Evolutionary conservation across 768 basidiomycete genomes (phyloP).

Genomic region (Pleurotus pulmonarius): DNA sequence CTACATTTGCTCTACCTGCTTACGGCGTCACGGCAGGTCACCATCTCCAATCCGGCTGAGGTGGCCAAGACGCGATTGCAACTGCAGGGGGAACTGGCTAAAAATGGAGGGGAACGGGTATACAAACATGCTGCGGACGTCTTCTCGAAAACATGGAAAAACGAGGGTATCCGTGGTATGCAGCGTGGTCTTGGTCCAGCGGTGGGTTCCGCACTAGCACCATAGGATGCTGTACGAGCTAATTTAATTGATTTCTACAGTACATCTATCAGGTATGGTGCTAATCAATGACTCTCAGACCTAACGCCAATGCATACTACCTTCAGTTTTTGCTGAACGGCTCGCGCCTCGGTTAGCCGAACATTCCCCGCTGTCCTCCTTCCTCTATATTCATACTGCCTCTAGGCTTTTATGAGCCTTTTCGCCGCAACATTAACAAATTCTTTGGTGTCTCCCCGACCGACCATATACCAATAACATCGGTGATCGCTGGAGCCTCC

Average conservation of each 20-base stretch:
- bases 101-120: slow-evolving; percentile 64
- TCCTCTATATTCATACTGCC: not conserved
- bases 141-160: slow-evolving; percentile 78
- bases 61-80: slow-evolving; percentile 95
- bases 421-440: slow-evolving; percentile 68
- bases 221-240: not conserved
- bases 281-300: not conserved
- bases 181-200: slow-evolving; percentile 92
- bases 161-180: slow-evolving; percentile 88
- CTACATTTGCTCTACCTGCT: too few relatives aligned
- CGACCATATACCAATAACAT: slow-evolving; percentile 71
- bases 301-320: slow-evolving; percentile 9
- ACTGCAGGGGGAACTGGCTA: slow-evolving; percentile 91
- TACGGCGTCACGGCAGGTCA: slow-evolving; percentile 45
- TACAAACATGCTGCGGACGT: slow-evolving; percentile 90
- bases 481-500: slow-evolving; percentile 80
- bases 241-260: slow-evolving; percentile 32
- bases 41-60: slow-evolving; percentile 75
- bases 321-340: slow-evolving; percentile 86
- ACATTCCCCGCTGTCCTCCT: not conserved
- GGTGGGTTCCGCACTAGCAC: slow-evolving; percentile 40
- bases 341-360: slow-evolving; percentile 69
- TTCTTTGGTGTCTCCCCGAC: slow-evolving; percentile 58
- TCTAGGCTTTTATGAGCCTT: slow-evolving; percentile 95
- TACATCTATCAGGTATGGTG: slow-evolving; percentile 84